These are phyloP conservation scores for Candida glucosophila DNA, from an alignment of 1,139 yeast species.

Conservation along the genomic window DNA sequence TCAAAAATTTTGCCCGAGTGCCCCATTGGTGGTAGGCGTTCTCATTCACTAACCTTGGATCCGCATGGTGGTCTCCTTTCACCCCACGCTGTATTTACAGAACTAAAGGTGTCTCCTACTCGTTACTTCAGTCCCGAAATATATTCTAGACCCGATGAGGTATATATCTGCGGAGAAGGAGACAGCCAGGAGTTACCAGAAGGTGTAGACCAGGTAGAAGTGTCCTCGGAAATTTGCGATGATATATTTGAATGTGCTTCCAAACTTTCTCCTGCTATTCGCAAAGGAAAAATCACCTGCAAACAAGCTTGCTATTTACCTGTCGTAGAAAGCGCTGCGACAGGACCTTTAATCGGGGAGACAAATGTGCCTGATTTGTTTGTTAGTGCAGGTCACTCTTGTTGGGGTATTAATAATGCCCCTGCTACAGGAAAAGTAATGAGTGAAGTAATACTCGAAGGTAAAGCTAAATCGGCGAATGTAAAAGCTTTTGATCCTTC, in stretches of 20 bases:
- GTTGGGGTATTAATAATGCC: conserved; percentile 98
- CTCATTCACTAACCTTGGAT: conserved; percentile 87
- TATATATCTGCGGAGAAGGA: conserved; percentile 96
- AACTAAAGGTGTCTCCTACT: conserved; percentile 57
- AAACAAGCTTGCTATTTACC: conserved; percentile 96
- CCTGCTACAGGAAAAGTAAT: conserved; percentile 92
- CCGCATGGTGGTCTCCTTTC: conserved; percentile 72
- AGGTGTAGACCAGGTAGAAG: conserved; percentile 88
- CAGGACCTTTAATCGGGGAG: conserved; percentile 92
- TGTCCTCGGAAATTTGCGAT: conserved; percentile 81
- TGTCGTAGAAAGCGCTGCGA: conserved; percentile 78
- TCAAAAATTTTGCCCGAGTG: conserved; percentile 82
- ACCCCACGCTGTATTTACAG: conserved; percentile 93
- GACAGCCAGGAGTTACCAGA: conserved; percentile 88
- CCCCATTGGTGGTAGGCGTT: conserved; percentile 86
- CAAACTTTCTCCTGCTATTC: conserved; percentile 61
- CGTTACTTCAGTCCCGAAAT: conserved; percentile 84
- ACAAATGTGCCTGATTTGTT: conserved; percentile 75
- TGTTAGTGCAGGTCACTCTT: conserved; percentile 88
- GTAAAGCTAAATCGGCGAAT: conserved; percentile 72
- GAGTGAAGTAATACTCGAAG: conserved; percentile 83
- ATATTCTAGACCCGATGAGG: conserved; percentile 92
- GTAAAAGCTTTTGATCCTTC: conserved; percentile 78
- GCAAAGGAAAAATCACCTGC: conserved; percentile 68
- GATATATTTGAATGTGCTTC: conserved; percentile 79